Evolutionary conservation across 352 stramenopile genomes (phyloP).

Genomic region (Phytopythium aichiense): DNA sequence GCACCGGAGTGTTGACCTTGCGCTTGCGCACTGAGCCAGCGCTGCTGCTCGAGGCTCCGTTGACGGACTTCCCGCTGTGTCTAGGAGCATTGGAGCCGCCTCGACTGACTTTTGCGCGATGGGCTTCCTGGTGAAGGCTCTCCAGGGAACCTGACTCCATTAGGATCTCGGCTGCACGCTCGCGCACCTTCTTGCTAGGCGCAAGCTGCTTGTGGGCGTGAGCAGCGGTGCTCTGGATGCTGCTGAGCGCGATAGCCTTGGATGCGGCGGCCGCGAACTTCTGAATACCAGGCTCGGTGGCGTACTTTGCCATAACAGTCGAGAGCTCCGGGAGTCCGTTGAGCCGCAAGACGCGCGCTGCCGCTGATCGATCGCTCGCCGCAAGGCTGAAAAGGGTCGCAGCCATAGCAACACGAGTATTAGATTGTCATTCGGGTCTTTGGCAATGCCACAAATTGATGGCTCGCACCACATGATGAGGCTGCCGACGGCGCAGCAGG

Average conservation of each 20-base stretch:
- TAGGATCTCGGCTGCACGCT: constrained; percentile 37
- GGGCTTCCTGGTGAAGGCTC: constrained; percentile 23
- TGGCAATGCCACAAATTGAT: neutral
- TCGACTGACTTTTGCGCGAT: constrained; percentile 8
- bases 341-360: constrained; percentile 43
- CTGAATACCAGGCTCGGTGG: constrained; percentile 60
- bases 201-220: constrained; percentile 8
- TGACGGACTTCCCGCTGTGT: constrained; percentile 8
- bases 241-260: constrained; percentile 53
- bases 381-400: constrained; percentile 31
- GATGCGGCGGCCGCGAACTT: constrained; percentile 58
- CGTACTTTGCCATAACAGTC: constrained; percentile 69
- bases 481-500: constrained; percentile 64
- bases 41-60: constrained; percentile 8
- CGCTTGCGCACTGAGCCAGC: constrained; percentile 15
- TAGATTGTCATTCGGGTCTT: too few species aligned
- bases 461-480: constrained; percentile 62
- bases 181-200: constrained; percentile 31
- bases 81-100: neutral
- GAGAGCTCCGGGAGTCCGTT: constrained; percentile 69
- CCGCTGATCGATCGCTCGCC: constrained; percentile 46
- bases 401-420: too few species aligned
- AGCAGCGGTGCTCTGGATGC: constrained; percentile 18
- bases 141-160: constrained; percentile 34
- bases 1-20: constrained; percentile 17